These are phyloP conservation scores for Cladosporium colombiae DNA, from an alignment of 2,329 filamentous ascomycete genomes.

Conservation along the genomic window DNA sequence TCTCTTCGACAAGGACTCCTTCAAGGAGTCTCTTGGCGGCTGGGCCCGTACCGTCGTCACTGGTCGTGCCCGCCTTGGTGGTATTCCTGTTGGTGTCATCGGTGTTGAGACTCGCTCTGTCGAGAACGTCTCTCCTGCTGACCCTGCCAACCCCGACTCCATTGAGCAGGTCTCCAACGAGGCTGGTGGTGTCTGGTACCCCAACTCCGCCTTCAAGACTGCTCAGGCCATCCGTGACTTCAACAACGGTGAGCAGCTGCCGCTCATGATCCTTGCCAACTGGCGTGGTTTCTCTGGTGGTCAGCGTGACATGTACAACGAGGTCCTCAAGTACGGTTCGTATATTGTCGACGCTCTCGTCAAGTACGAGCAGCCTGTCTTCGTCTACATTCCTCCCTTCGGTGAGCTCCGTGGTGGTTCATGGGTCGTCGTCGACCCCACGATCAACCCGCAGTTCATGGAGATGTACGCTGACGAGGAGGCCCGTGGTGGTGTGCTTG, in stretches of 20 bases:
- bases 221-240: conserved; percentile 98
- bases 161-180: conserved; percentile 94
- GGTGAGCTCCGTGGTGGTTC: conserved; percentile 98
- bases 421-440: conserved; percentile 98
- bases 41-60: conserved; percentile 98
- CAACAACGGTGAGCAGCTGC: conserved; percentile 97
- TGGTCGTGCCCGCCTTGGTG: conserved; percentile 91
- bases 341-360: conserved; percentile 98
- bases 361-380: conserved; percentile 98
- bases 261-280: conserved; percentile 98
- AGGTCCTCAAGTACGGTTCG: conserved; percentile 98
- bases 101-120: conserved; percentile 93
- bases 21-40: conserved; percentile 92
- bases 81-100: conserved; percentile 98
- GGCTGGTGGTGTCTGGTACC: conserved; percentile 99
- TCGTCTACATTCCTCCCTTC: conserved; percentile 96
- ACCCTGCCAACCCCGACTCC: conserved; percentile 96
- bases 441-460: conserved; percentile 95
- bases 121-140: conserved; percentile 94
- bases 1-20: conserved; percentile 95
- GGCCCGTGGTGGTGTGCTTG: conserved; percentile 91
- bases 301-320: conserved; percentile 99
- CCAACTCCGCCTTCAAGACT: conserved; percentile 99
- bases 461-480: conserved; percentile 99
- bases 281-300: conserved; percentile 99